Conservation (phyloP, 1,284 basidiomycete genomes). For the Schizophyllum amplum region DNA sequence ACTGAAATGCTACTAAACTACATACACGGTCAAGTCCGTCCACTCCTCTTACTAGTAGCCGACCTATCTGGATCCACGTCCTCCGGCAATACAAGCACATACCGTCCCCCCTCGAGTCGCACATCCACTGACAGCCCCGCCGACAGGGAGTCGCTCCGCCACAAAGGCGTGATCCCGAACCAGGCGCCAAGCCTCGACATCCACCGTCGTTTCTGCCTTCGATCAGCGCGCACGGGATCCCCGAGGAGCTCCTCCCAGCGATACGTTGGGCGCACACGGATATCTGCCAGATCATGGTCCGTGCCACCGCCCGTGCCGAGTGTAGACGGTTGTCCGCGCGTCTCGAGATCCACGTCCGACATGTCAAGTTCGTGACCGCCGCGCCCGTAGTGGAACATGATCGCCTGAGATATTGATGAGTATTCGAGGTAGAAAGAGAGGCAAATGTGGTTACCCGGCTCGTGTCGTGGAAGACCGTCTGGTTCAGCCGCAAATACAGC, state of each 20-base stretch:
- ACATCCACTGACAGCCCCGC: slow-evolving; percentile 55
- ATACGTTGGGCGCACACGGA: slow-evolving; percentile 53
- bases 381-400: slow-evolving; percentile 54
- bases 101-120: slow-evolving; percentile 43
- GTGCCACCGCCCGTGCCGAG: slow-evolving; percentile 67
- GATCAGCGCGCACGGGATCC: slow-evolving; percentile 38
- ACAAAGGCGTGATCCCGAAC: slow-evolving; percentile 58
- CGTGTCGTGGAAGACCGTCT: slow-evolving; percentile 56
- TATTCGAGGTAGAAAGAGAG: no score
- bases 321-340: slow-evolving; percentile 41
- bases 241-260: slow-evolving; percentile 67
- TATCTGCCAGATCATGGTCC: slow-evolving; percentile 55
- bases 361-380: slow-evolving; percentile 46
- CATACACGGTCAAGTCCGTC: no score
- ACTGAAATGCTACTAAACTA: not conserved
- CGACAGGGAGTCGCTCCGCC: slow-evolving; percentile 41
- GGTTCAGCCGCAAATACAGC: slow-evolving; percentile 67
- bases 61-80: slow-evolving; percentile 6
- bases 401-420: slow-evolving; percentile 35
- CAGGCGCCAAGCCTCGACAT: slow-evolving; percentile 53
- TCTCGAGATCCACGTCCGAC: slow-evolving; percentile 49
- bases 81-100: slow-evolving; percentile 33
- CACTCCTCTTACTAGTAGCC: not conserved
- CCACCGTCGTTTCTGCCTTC: slow-evolving; percentile 29
- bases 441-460: slow-evolving; percentile 34